Conservation (phyloP, 2,329 filamentous ascomycete genomes). For the Huntiella moniliformis region DNA sequence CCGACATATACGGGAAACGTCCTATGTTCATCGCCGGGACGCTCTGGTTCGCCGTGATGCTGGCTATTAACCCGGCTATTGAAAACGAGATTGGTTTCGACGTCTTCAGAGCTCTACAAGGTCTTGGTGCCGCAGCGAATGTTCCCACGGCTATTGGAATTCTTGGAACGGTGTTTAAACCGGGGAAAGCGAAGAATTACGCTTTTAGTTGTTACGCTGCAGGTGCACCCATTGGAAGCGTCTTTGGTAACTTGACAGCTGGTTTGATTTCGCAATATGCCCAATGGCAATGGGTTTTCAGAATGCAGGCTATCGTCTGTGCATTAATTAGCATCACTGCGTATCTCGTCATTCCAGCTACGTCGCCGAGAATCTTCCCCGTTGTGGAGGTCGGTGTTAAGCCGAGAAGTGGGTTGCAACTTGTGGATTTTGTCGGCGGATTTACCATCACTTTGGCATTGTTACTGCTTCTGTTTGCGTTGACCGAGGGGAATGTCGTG, state of each 20-base stretch:
- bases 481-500: slow-evolving; percentile 51
- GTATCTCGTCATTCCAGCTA: slow-evolving; percentile 39
- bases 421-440: slow-evolving; percentile 44
- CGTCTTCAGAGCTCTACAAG: slow-evolving; percentile 46
- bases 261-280: slow-evolving; percentile 44
- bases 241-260: slow-evolving; percentile 45
- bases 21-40: slow-evolving; percentile 46
- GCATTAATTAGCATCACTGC: slow-evolving; percentile 36
- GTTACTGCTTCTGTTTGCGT: slow-evolving; percentile 43
- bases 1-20: slow-evolving; percentile 47
- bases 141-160: slow-evolving; percentile 55
- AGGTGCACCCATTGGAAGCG: slow-evolving; percentile 43
- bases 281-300: slow-evolving; percentile 51
- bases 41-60: slow-evolving; percentile 40
- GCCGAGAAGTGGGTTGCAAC: slow-evolving; percentile 3
- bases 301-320: slow-evolving; percentile 41
- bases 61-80: slow-evolving; percentile 43
- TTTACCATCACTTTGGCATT: slow-evolving; percentile 42
- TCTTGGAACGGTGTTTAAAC: slow-evolving; percentile 46
- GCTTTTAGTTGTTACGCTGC: slow-evolving; percentile 48
- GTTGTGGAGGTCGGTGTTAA: too few species aligned
- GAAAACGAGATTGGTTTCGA: slow-evolving; percentile 50
- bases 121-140: slow-evolving; percentile 48
- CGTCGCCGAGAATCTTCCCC: slow-evolving; percentile 18
- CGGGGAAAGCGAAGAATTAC: slow-evolving; percentile 51